Base-by-base conservation (phyloP, 2,329 filamentous ascomycete genomes). In the Pseudovirgaria hyperparasitica region DNA sequence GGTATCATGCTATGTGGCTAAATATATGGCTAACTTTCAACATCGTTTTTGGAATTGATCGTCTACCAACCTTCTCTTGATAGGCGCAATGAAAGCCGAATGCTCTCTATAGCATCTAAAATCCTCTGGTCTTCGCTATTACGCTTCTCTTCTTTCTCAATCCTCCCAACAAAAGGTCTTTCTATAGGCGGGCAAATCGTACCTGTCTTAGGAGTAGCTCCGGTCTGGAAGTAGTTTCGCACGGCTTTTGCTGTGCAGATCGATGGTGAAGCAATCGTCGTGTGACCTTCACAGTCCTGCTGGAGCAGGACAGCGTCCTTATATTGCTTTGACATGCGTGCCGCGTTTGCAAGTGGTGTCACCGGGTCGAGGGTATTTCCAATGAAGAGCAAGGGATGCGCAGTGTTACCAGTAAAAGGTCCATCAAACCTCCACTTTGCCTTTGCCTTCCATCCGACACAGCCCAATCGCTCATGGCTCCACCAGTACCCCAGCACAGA, bases 361-460 rank as follows among this genome's bases (percentile, higher is more conserved):
- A 76, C 66, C 0, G 72, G 72, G 30, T 76, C 71, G 9, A 65
- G 55, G 0, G 62, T 65, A 39, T 68, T 73, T 19, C 62, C 64
- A 9, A 73, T 49, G 40, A 72, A 67, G 5, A 76, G 54, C 17
- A 76, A 52, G 0, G 71, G 71, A 35, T 67, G 59, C 5, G 58
- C 52, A 5, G 63, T 70, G 15, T 58, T 51, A 33, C 38, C 48
- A 6, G 43, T 41, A 30, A 41, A 45, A 1, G 29, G 30, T 8
- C 34, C 41, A 13, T 33, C 35, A 31, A 54, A 60, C 22, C 41
- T 44, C 32, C 51, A 42, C 7, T 35, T 32, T 2, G 59, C 43
- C 3, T 45, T 40, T 24, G 58, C 45, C 9, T 35, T 36, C 50
- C 56, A 62, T 10, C 43, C 41, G 4, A 50, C 39, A 29, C 60